Evolutionary conservation across 257 asterid species (phyloP), one percentile per base, ranked within the genome.

Genomic region (Salvia splendens): DNA sequence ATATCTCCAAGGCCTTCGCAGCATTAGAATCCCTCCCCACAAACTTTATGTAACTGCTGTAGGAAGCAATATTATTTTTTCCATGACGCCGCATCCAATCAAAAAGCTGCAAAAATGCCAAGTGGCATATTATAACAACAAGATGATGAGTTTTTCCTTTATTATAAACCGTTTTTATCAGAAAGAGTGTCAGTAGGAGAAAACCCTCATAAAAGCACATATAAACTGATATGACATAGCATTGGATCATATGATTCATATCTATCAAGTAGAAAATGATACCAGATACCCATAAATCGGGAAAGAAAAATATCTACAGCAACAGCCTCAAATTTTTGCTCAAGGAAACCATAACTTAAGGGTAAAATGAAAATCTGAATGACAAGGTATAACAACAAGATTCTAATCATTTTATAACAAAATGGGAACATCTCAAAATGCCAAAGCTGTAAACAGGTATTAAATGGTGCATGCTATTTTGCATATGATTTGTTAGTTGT

Each of bases 1-100:
- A 93, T 63, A 86, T 77, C 80, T 86, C 92, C 54, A 90, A 48
- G 64, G 86, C 97, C 79, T 84, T 86, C 32, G 60, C 63, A 43
- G 87, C 81, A 79, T 79, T 78, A 53, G 85, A 87, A 85, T 73
- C 80, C 74, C 70, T 88, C 67, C 98, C 95, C 76, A 77, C 66
- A 54, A 87, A 84, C 82, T 86, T 93, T 75, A 93, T 79, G 68
- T 85, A 93, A 76, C 95, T 81, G 76, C 99, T 90, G 84, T 90
- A 93, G 43, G 99, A 86, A 66, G 97, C 94, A 77, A 68, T 42
- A 84, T 88, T 93, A 49, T 82, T 86, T 81, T 86, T 93, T 54
- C 83, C 92, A 67, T 84, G 86, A 71, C 81, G 82, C 77, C 74
- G 80, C 99, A 93, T 93, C 99, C 99, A 93, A 70, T 86, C 82